These are phyloP conservation scores for Nematocida ausubeli DNA, from an alignment of 371 early-diverging fungal genomes.

Conservation along the genomic window DNA sequence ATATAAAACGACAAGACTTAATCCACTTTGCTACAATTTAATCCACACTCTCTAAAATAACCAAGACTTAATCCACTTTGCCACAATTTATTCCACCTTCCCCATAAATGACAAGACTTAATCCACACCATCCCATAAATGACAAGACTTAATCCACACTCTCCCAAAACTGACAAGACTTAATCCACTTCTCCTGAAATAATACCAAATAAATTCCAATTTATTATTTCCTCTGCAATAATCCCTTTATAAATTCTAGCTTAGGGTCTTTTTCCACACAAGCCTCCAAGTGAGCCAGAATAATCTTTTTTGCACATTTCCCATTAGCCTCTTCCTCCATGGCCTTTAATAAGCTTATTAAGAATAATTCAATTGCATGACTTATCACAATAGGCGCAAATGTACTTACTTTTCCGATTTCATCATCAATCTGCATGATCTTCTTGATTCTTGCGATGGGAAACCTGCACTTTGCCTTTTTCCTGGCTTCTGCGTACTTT, in stretches of 20 bases:
- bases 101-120: too few relatives aligned
- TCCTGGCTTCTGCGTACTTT: slow-evolving; percentile 43
- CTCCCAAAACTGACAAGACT: too few relatives aligned
- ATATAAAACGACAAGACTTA: too few relatives aligned
- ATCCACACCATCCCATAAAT: too few relatives aligned
- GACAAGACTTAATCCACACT: too few relatives aligned
- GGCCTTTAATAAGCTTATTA: slow-evolving; percentile 54
- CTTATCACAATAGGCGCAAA: slow-evolving; percentile 92
- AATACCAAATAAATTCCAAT: too few relatives aligned
- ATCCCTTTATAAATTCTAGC: slow-evolving; percentile 18
- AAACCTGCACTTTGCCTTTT: slow-evolving; percentile 66
- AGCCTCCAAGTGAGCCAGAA: slow-evolving; percentile 25
- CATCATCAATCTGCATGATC: slow-evolving; percentile 98
- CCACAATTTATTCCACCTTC: too few relatives aligned
- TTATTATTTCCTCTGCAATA: slow-evolving; percentile 43
- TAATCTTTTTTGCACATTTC: slow-evolving; percentile 45
- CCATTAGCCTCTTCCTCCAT: slow-evolving; percentile 48
- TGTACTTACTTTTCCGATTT: slow-evolving; percentile 96
- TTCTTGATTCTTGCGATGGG: slow-evolving; percentile 86
- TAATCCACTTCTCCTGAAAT: too few relatives aligned
- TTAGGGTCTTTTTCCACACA: slow-evolving; percentile 22
- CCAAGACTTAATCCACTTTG: too few relatives aligned
- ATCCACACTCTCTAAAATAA: too few relatives aligned
- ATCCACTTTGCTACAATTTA: too few relatives aligned
- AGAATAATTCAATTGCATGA: slow-evolving; percentile 70